phyloP scores from a whole-genome alignment of 495 filamentous ascomycete genomes.

The Neurospora cerealis region DNA sequence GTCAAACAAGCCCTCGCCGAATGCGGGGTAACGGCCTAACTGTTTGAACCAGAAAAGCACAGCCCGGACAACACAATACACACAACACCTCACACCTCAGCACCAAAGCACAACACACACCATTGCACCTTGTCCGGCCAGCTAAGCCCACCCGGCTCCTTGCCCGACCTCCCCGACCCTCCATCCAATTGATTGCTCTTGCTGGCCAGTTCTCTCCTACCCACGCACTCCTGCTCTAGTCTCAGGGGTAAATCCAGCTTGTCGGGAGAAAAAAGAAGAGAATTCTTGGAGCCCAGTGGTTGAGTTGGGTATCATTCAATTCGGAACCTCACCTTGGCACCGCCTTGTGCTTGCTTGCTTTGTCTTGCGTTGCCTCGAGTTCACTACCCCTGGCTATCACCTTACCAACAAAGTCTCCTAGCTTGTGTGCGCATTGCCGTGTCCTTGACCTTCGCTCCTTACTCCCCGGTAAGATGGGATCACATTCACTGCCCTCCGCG shows the following conservation, averaged over 20 bases:
- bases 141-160: not conserved
- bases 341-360: not conserved
- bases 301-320: not conserved
- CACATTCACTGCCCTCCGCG: constrained; percentile 16
- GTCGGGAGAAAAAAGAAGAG: not conserved
- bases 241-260: not conserved
- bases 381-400: not conserved
- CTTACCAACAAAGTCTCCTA: not conserved
- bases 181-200: not conserved
- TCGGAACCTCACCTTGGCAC: not conserved
- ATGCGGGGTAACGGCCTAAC: not conserved
- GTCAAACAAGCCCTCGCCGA: not conserved
- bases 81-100: not conserved
- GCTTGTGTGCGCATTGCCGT: not conserved
- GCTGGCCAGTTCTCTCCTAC: not conserved
- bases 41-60: not conserved
- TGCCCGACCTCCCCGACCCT: not conserved
- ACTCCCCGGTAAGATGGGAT: not conserved
- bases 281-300: not conserved
- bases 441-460: not conserved
- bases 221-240: not conserved
- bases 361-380: not conserved
- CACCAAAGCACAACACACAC: not conserved
- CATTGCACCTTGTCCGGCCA: not conserved
- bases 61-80: not conserved